These are phyloP conservation scores for Boletus smithii DNA, from an alignment of 1,284 basidiomycete genomes.

Conservation along the genomic window DNA sequence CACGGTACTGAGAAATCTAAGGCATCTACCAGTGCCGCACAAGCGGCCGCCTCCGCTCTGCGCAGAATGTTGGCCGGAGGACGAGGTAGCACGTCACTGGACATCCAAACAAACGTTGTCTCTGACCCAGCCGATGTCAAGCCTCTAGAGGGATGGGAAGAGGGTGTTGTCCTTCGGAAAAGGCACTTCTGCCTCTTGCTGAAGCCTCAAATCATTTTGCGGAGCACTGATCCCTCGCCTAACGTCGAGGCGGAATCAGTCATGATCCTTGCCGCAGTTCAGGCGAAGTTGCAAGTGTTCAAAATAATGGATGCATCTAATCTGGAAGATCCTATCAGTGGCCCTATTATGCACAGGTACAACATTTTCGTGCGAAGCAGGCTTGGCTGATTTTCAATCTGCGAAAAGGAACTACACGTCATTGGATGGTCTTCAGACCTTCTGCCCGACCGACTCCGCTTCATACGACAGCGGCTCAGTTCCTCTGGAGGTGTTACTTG, in stretches of 20 bases:
- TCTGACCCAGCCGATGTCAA: conserved; percentile 40
- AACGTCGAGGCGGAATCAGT: conserved; percentile 61
- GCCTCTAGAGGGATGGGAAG: conserved; percentile 69
- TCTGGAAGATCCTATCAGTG: conserved; percentile 81
- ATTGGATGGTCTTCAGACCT: conserved; percentile 82
- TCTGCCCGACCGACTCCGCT: conserved; percentile 63
- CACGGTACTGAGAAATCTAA: conserved; percentile 37
- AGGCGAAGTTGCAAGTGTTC: conserved; percentile 80
- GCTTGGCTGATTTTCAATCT: conserved; percentile 7
- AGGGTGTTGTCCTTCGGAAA: conserved; percentile 63
- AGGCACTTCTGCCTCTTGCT: conserved; percentile 82
- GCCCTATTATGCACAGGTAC: conserved; percentile 83
- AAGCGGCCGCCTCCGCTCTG: conserved; percentile 59
- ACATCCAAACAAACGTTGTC: conserved; percentile 35
- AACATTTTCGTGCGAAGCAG: conserved; percentile 9
- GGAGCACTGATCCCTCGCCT: conserved; percentile 39
- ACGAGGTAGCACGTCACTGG: conserved; percentile 43
- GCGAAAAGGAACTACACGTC: conserved; percentile 64
- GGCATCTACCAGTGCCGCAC: conserved; percentile 43
- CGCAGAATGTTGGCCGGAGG: conserved; percentile 60
- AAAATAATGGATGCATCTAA: conserved; percentile 79
- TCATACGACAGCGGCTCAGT: conserved; percentile 51
- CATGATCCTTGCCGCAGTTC: conserved; percentile 78
- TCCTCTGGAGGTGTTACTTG: conserved; percentile 87
- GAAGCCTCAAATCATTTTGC: conserved; percentile 88